Evolutionary conservation across 192 early-diverging fungal species (phyloP).

Genomic region (Coemansia asiatica): DNA sequence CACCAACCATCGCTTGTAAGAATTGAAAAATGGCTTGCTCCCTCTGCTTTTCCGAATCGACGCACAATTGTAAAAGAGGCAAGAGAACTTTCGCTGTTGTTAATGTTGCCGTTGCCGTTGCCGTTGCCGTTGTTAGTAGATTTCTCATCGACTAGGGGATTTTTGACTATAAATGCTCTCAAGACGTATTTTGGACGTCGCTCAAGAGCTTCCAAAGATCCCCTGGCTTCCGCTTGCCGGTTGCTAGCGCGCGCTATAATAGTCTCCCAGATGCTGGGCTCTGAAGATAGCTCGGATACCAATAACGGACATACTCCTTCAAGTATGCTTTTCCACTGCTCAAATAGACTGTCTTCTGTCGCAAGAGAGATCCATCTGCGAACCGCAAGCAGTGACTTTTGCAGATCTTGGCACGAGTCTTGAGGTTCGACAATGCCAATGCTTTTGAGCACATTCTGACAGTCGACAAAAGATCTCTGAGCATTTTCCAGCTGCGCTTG

Average conservation of each 20-base stretch:
- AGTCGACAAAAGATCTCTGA: not conserved
- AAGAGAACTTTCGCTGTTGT: not conserved
- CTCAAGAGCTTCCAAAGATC: not conserved
- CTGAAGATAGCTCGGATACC: not conserved
- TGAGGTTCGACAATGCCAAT: conserved; percentile 10
- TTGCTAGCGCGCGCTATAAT: not conserved
- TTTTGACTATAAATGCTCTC: conserved; percentile 29
- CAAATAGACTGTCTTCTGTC: not conserved
- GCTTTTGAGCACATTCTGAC: conserved; percentile 2
- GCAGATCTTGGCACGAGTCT: conserved; percentile 4
- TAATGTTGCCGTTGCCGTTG: not conserved
- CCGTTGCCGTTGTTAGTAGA: not conserved
- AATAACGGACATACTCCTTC: not conserved
- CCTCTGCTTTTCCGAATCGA: conserved; percentile 28
- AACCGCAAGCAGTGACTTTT: conserved; percentile 6
- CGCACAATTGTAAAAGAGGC: conserved; percentile 24
- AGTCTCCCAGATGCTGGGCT: not conserved
- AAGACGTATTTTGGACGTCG: conserved; percentile 11
- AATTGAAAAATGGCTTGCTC: conserved; percentile 27
- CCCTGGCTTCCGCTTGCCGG: not conserved
- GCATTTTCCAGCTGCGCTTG: conserved; percentile 5
- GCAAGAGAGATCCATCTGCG: not conserved
- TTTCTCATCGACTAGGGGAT: not conserved
- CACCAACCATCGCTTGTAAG: conserved; percentile 27
- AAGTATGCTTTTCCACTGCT: not conserved